phyloP scores from a whole-genome alignment of 495 filamentous ascomycete genomes.

The Penicillium diatomitis region DNA sequence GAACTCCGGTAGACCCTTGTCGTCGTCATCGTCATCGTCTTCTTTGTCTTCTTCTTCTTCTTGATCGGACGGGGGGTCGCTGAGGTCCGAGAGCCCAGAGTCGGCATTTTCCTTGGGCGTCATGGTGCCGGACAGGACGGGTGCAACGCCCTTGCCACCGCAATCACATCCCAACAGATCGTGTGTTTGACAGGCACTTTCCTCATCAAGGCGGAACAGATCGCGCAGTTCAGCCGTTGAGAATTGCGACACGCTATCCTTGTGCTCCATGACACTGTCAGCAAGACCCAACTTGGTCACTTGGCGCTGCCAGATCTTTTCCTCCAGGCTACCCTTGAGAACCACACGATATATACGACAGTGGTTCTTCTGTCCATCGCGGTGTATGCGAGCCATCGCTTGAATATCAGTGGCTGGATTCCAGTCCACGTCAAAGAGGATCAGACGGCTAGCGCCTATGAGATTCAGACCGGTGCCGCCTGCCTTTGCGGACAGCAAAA shows the following conservation, averaged over 20 bases:
- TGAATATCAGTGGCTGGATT: constrained; percentile 75
- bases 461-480: constrained; percentile 72
- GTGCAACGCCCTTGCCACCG: constrained; percentile 41
- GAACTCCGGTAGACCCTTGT: constrained; percentile 33
- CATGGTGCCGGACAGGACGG: background rate
- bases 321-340: constrained; percentile 64
- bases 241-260: constrained; percentile 50
- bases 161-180: constrained; percentile 61
- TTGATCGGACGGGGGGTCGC: constrained; percentile 9
- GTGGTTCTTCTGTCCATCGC: constrained; percentile 63
- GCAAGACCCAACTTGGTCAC: constrained; percentile 66
- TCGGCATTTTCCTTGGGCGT: constrained; percentile 14
- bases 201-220: constrained; percentile 60
- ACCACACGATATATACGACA: constrained; percentile 70
- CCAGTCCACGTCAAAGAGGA: constrained; percentile 79
- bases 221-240: constrained; percentile 60
- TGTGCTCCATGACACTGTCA: constrained; percentile 57
- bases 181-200: constrained; percentile 52
- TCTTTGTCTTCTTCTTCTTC: constrained; percentile 14
- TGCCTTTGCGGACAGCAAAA: constrained; percentile 71
- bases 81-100: constrained; percentile 15
- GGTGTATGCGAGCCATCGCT: constrained; percentile 79
- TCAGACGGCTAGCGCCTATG: constrained; percentile 64
- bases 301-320: constrained; percentile 82
- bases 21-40: constrained; percentile 25